Evolutionary conservation across 192 early-diverging fungal genomes (phyloP).

Genomic region (Entomortierella lignicola): DNA sequence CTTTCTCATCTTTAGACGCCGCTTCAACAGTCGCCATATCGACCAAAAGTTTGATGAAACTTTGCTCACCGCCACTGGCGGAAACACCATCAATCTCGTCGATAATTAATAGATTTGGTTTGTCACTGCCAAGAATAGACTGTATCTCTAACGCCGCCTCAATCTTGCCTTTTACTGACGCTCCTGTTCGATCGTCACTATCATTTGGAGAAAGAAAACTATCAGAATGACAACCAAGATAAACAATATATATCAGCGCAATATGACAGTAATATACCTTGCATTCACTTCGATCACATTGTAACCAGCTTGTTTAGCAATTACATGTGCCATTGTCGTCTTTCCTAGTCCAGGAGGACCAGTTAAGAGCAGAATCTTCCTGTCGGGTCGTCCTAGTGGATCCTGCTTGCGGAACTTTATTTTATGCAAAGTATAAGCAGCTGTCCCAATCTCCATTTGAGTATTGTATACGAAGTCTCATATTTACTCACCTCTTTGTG

Average conservation of each 20-base stretch:
- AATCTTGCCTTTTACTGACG: constrained; percentile 77
- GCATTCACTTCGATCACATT: constrained; percentile 95
- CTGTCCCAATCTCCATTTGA: too few relatives aligned
- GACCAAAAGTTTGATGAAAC: constrained; percentile 85
- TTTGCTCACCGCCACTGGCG: constrained; percentile 77
- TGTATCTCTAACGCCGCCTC: constrained; percentile 83
- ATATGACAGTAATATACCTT: constrained; percentile 42
- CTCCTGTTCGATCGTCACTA: constrained; percentile 94
- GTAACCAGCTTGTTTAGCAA: constrained; percentile 92
- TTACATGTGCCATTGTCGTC: constrained; percentile 95
- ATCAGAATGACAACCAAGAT: constrained; percentile 6
- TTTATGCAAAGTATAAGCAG: too few relatives aligned
- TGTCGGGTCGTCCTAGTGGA: constrained; percentile 47
- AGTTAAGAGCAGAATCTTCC: constrained; percentile 74
- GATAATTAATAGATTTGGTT: constrained; percentile 88
- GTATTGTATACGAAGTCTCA: neutral
- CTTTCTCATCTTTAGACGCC: constrained; percentile 15
- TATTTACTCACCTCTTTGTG: constrained; percentile 32
- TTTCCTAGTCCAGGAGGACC: constrained; percentile 97
- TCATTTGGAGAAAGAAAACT: constrained; percentile 7
- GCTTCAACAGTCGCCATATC: constrained; percentile 66
- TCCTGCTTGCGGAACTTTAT: constrained; percentile 53
- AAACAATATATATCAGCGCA: neutral
- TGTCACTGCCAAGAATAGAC: constrained; percentile 68
- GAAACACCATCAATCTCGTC: constrained; percentile 97